phyloP scores from a whole-genome alignment of 2,329 filamentous ascomycete genomes.

The Atkinsonella hypoxylon region DNA sequence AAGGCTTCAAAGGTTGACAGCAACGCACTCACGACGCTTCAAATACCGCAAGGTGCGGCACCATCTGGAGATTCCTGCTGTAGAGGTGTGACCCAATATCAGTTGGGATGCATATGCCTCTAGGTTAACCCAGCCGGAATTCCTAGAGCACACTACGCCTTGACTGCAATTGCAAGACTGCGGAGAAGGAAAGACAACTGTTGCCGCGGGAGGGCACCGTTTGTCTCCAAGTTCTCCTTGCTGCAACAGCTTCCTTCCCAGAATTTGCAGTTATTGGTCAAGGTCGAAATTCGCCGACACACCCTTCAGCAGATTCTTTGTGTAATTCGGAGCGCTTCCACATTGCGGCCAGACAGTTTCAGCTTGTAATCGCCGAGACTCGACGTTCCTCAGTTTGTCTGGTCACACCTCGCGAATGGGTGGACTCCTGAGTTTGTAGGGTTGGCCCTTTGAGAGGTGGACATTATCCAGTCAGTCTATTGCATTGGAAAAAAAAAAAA shows the following conservation, averaged over 20 bases:
- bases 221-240: too few relatives aligned
- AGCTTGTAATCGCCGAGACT: constrained; percentile 10
- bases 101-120: background rate
- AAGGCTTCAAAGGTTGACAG: background rate
- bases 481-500: background rate
- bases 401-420: background rate
- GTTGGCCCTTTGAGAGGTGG: background rate
- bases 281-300: background rate
- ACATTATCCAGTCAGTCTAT: background rate
- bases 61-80: background rate
- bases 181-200: too few relatives aligned
- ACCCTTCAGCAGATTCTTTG: constrained; percentile 4
- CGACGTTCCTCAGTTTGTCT: constrained; percentile 1
- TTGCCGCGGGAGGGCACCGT: too few relatives aligned
- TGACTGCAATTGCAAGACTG: too few relatives aligned
- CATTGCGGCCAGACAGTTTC: background rate
- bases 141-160: background rate
- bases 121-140: background rate
- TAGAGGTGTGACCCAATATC: constrained; percentile 2
- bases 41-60: background rate
- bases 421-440: background rate
- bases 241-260: too few relatives aligned
- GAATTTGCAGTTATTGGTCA: background rate
- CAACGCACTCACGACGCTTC: constrained; percentile 2
- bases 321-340: constrained; percentile 2